phyloP scores from a whole-genome alignment of 495 filamentous ascomycete genomes.

The Sphaerosporella brunnea region DNA sequence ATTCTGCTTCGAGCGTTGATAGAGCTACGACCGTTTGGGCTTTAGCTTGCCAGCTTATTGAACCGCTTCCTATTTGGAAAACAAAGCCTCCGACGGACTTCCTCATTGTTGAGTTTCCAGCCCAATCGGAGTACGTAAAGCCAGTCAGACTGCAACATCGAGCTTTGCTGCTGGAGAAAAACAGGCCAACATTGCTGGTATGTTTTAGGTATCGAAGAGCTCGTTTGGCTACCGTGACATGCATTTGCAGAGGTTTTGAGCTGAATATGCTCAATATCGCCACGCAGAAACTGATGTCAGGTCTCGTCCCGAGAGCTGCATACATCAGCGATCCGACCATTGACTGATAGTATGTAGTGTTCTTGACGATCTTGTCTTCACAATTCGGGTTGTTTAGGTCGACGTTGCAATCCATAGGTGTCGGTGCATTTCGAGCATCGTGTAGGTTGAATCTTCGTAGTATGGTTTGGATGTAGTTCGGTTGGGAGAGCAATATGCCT shows the following conservation, averaged over 20 bases:
- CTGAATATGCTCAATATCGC: constrained; percentile 5
- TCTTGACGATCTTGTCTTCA: no score
- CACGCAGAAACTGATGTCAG: constrained; percentile 5
- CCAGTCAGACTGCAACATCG: background rate
- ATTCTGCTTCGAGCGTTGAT: constrained; percentile 7
- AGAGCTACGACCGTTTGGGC: background rate
- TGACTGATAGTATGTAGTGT: no score
- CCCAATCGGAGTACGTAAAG: constrained; percentile 6
- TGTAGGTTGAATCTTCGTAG: background rate
- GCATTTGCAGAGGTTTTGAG: background rate
- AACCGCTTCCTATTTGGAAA: background rate
- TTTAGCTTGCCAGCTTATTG: background rate
- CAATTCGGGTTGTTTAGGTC: background rate
- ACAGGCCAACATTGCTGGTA: background rate
- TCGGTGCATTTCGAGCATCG: background rate
- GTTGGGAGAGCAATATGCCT: background rate
- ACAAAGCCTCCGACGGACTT: background rate
- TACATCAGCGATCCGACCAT: constrained; percentile 5
- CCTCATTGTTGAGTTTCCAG: background rate
- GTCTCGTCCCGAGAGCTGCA: constrained; percentile 2
- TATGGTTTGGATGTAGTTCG: background rate
- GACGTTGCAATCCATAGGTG: background rate
- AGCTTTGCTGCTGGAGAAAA: background rate
- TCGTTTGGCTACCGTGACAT: constrained; percentile 6
- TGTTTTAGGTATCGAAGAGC: constrained; percentile 15